Base-by-base conservation (phyloP, 192 early-diverging fungal species). In the Mortierella claussenii region DNA sequence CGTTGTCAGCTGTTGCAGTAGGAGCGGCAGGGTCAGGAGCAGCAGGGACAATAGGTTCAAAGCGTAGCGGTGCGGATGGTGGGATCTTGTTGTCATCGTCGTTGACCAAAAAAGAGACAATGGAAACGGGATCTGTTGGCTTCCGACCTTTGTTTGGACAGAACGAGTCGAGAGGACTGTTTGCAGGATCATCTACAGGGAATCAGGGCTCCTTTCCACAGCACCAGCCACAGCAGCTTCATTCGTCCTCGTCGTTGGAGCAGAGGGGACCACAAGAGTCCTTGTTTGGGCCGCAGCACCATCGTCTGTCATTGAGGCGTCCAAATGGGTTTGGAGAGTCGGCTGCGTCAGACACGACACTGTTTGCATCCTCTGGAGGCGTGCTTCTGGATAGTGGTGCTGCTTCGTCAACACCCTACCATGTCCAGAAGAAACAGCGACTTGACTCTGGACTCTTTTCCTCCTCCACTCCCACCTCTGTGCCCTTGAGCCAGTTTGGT, bases 61-160 rank as follows among this genome's bases (percentile, higher is more conserved):
- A 40, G 40, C 33, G 30, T 3, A 23, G 5, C 12, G 23, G 24
- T 33, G 53, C 32, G 10, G 60, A 52, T 11, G 30, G 60, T 32
- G 54, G 31, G 2, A 57, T 56, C 30, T 27, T 32, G 18, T 2
- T n/a, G n/a, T n/a, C n/a, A n/a, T n/a, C n/a, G n/a, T n/a, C n/a
- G n/a, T n/a, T n/a, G n/a, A n/a, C 49, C 37, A 61, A 73, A 17
- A 42, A 30, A 26, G 26, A 37, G 26, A 2, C 53, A 18, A 27
- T 28, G 18, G 62, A 65, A 8, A 34, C 49, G 0, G 28, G 17
- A 18, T 65, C 61, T 5, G 62, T 71, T n/a, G 69, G 69, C 20
- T 71, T 71, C 60, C 51, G 60, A 1, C 69, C 69, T 15, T 32
- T 71, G 26, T 71, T 71, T 57, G 60, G 69, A 10, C 44, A 49